phyloP scores from a whole-genome alignment of 441 rosid species.

The Kokia cookei region DNA sequence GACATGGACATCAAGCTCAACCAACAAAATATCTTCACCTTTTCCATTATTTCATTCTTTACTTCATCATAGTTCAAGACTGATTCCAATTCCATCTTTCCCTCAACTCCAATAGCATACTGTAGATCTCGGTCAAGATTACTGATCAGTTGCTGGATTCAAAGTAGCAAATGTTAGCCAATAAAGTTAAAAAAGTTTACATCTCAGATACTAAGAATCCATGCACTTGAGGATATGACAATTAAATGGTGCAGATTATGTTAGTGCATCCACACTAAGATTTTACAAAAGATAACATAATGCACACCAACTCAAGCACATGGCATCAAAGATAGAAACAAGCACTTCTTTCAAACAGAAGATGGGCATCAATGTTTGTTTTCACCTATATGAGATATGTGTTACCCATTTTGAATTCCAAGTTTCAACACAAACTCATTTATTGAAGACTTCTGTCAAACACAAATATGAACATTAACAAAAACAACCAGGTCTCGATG shows the following conservation, averaged over 20 bases:
- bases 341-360: neutral
- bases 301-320: neutral
- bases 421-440: neutral
- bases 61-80: slow-evolving; percentile 89
- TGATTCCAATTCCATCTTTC: slow-evolving; percentile 83
- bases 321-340: neutral
- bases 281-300: slow-evolving; percentile 1
- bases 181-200: neutral
- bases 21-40: slow-evolving; percentile 44
- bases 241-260: neutral
- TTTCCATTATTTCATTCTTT: slow-evolving; percentile 67
- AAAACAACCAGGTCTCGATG: neutral
- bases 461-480: neutral
- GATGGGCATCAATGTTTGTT: neutral
- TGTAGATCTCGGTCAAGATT: slow-evolving; percentile 97
- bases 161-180: slow-evolving; percentile 30
- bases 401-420: neutral
- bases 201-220: neutral
- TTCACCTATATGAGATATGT: neutral
- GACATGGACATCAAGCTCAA: slow-evolving; percentile 10
- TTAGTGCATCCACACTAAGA: neutral
- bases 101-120: slow-evolving; percentile 93
- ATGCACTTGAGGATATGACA: neutral
- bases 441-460: neutral
- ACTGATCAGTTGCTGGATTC: slow-evolving; percentile 74